Conservation (phyloP, 108 stramenopile species). For the Epithemia pelagica region DNA sequence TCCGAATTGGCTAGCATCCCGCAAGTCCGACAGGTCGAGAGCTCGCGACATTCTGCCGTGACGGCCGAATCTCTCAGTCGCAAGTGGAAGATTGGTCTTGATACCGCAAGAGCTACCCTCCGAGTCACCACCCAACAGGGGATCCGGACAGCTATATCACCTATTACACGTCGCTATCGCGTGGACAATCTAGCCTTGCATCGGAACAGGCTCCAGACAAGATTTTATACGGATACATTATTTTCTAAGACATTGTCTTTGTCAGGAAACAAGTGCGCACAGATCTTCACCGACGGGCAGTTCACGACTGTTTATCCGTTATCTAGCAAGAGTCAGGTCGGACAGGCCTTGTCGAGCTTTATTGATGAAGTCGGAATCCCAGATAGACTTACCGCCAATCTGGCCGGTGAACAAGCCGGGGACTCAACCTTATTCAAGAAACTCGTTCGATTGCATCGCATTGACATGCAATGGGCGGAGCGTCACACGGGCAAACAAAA, state of each 20-base stretch:
- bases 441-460: not conserved
- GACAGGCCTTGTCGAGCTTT: conserved; percentile 16
- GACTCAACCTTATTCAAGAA: not conserved
- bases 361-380: conserved; percentile 26
- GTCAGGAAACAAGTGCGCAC: conserved; percentile 17
- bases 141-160: not conserved
- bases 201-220: conserved; percentile 7
- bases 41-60: not conserved
- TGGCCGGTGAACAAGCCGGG: conserved; percentile 13
- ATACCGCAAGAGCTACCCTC: not conserved
- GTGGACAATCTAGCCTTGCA: conserved; percentile 8
- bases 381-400: conserved; percentile 18
- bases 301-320: conserved; percentile 18
- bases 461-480: not conserved
- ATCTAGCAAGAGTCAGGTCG: conserved; percentile 12
- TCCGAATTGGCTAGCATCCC: not conserved
- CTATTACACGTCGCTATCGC: not conserved
- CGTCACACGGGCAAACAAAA: not conserved
- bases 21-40: not conserved
- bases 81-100: not conserved
- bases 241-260: not conserved
- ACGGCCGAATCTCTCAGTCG: not conserved
- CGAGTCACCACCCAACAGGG: not conserved
- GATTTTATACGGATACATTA: conserved; percentile 24
- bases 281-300: conserved; percentile 14